Evolutionary conservation across 371 early-diverging fungal species (phyloP).

Genomic region (Polyrhizophydium stewartii): DNA sequence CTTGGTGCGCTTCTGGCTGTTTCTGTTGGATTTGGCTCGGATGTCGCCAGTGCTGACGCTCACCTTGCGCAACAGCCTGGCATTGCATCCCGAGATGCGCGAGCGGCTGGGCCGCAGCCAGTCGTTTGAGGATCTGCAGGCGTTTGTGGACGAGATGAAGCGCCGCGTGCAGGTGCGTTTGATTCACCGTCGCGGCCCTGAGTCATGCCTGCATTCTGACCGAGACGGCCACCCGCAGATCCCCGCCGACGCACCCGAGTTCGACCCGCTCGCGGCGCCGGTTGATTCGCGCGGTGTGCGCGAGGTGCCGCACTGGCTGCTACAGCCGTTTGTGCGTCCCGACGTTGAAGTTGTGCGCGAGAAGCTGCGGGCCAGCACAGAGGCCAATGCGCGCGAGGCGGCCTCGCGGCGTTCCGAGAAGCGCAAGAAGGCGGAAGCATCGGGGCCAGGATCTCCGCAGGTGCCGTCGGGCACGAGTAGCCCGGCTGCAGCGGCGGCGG

Average conservation of each 20-base stretch:
- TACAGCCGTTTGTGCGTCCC: constrained; percentile 74
- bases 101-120: not conserved
- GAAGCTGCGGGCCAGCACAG: too few relatives aligned
- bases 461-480: too few relatives aligned
- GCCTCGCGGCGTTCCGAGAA: not conserved
- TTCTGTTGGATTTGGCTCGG: not conserved
- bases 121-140: not conserved
- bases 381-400: not conserved
- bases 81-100: not conserved
- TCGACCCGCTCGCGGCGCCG: not conserved
- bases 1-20: constrained; percentile 26
- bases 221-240: too few relatives aligned
- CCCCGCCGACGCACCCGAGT: not conserved
- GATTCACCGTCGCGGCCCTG: too few relatives aligned
- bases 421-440: not conserved
- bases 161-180: constrained; percentile 31
- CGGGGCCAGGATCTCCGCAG: not conserved
- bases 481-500: not conserved
- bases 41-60: not conserved
- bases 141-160: constrained; percentile 18
- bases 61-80: not conserved
- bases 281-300: constrained; percentile 26
- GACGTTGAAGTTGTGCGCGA: too few relatives aligned
- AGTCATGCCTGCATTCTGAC: too few relatives aligned
- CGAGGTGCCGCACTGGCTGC: constrained; percentile 66